A percentile compares a stretch with the other conserved stretches of the same genome.
These are phyloP conservation scores for Cyclanthera cordifolia DNA, from an alignment of 306 rosid species.

Conservation along the genomic window DNA sequence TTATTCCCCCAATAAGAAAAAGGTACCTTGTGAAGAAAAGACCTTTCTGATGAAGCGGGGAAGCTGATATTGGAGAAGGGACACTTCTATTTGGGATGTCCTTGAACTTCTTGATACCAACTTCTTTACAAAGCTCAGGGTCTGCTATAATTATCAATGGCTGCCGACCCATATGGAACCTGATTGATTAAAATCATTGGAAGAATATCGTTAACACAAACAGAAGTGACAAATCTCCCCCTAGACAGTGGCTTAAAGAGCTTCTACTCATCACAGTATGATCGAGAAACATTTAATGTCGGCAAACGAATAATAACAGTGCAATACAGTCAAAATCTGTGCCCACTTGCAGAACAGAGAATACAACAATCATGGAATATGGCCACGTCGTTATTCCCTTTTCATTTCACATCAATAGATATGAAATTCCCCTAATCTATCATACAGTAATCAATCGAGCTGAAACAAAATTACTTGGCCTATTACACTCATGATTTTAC, in stretches of 20 bases:
- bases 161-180: constrained; percentile 94
- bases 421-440: not conserved
- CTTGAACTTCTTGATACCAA: constrained; percentile 65
- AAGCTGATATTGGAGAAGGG: constrained; percentile 87
- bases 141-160: constrained; percentile 77
- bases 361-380: not conserved
- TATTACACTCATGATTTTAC: not conserved
- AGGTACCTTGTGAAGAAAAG: constrained; percentile 77
- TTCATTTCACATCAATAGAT: not conserved
- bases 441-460: not conserved
- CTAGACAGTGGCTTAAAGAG: not conserved
- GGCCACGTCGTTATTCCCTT: not conserved
- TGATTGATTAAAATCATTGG: constrained; percentile 16
- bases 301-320: not conserved
- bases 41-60: constrained; percentile 89
- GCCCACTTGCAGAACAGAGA: constrained; percentile 5
- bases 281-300: not conserved
- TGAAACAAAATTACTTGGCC: not conserved
- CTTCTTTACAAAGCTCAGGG: constrained; percentile 82
- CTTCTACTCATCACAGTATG: not conserved
- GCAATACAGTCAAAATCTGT: constrained; percentile 5
- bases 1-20: not conserved
- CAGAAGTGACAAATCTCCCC: not conserved
- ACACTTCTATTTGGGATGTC: constrained; percentile 67
- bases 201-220: constrained; percentile 3